phyloP scores from a whole-genome alignment of 2,329 filamentous ascomycete genomes.

The Lasiodiplodia hormozganensis region DNA sequence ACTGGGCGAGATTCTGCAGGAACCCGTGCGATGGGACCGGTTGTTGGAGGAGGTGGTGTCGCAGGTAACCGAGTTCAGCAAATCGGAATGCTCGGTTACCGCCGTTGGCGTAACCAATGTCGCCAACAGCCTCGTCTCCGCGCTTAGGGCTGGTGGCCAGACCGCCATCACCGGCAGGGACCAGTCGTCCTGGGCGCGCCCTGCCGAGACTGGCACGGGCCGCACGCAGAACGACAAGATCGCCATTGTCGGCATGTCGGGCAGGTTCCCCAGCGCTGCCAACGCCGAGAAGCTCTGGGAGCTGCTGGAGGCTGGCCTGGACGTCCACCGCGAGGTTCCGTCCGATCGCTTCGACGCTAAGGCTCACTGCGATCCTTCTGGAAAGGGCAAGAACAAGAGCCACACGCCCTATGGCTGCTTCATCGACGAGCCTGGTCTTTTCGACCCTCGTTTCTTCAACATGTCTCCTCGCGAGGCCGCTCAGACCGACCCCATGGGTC shows the following conservation, averaged over 20 bases:
- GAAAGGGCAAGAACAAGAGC: constrained; percentile 77
- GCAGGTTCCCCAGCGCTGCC: constrained; percentile 76
- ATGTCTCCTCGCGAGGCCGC: constrained; percentile 83
- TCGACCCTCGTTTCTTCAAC: constrained; percentile 86
- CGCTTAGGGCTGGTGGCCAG: constrained; percentile 59
- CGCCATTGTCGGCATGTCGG: constrained; percentile 84
- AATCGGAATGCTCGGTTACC: constrained; percentile 52
- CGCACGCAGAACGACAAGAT: constrained; percentile 70
- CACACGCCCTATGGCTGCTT: constrained; percentile 80
- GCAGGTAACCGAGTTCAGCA: constrained; percentile 52
- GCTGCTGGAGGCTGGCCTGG: constrained; percentile 74
- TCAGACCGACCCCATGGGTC: constrained; percentile 82
- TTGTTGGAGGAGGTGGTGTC: constrained; percentile 56
- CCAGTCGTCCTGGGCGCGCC: constrained; percentile 53
- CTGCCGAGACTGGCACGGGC: constrained; percentile 39
- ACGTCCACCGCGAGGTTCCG: constrained; percentile 73
- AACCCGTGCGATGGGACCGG: constrained; percentile 58
- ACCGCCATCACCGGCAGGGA: constrained; percentile 52
- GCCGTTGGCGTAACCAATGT: constrained; percentile 61
- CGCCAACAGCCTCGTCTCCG: constrained; percentile 62
- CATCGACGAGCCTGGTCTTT: constrained; percentile 76
- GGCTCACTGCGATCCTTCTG: constrained; percentile 73
- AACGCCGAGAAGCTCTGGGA: constrained; percentile 78
- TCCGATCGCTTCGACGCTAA: constrained; percentile 76
- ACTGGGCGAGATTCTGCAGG: constrained; percentile 54